phyloP scores from a whole-genome alignment of 2,329 filamentous ascomycete species.

The Meredithiella fracta region DNA sequence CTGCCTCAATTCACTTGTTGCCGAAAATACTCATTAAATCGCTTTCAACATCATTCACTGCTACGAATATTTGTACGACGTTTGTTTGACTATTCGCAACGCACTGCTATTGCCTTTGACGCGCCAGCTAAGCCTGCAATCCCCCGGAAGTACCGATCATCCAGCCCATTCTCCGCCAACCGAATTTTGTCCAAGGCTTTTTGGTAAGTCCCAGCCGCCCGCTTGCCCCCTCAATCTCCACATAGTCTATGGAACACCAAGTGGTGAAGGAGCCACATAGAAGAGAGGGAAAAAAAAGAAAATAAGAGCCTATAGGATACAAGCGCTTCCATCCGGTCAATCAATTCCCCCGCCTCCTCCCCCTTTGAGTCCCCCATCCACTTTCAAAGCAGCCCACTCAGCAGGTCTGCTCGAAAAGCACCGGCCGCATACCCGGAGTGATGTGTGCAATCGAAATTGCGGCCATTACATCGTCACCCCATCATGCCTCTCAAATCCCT shows the following conservation, averaged over 20 bases:
- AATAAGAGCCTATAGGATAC: background rate
- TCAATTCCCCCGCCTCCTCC: background rate
- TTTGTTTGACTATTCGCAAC: too few relatives aligned
- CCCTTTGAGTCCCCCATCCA: background rate
- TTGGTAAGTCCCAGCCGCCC: background rate
- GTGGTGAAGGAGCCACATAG: background rate
- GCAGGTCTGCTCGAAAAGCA: background rate
- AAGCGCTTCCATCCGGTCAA: background rate
- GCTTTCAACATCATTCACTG: too few relatives aligned
- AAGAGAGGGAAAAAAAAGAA: background rate
- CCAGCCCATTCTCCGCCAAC: background rate
- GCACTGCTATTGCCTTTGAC: background rate
- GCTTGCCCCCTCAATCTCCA: too few relatives aligned
- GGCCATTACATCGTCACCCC: background rate
- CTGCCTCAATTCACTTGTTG: too few relatives aligned
- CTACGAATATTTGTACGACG: too few relatives aligned
- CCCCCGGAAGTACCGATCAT: background rate
- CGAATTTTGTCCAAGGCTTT: background rate
- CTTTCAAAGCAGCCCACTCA: background rate
- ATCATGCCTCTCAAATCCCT: constrained; percentile 4
- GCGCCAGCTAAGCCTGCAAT: background rate
- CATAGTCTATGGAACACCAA: too few relatives aligned
- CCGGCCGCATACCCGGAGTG: constrained; percentile 1
- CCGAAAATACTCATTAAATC: too few relatives aligned
- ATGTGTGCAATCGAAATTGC: constrained; percentile 4